Conservation (phyloP, 345 rosid genomes). For the Hibiscus trionum region DNA sequence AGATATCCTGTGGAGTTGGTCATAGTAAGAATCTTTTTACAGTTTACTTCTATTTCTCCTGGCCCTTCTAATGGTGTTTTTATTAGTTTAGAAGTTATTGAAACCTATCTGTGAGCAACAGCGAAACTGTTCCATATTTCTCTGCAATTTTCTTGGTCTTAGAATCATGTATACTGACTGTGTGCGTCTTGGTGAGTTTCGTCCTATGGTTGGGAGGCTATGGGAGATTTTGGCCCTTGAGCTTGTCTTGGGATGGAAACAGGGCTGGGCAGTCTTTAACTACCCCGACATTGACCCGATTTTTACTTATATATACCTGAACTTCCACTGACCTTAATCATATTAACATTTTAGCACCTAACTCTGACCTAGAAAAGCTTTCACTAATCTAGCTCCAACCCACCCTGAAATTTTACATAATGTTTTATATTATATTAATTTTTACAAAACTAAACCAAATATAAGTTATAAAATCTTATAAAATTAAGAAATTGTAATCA, state of each 20-base stretch:
- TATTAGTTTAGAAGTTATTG: not conserved
- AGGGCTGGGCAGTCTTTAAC: not conserved
- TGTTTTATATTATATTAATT: not conserved
- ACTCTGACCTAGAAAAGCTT: not conserved
- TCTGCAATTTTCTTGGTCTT: not conserved
- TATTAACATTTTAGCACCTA: not conserved
- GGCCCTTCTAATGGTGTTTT: not conserved
- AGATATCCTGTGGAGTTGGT: constrained; percentile 69
- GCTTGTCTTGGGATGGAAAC: not conserved
- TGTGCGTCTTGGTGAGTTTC: not conserved
- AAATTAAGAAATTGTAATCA: too few species aligned
- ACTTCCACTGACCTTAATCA: too few species aligned
- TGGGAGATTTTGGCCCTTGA: not conserved
- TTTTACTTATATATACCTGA: not conserved
- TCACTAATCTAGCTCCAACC: not conserved
- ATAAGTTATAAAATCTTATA: too few species aligned
- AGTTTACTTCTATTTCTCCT: not conserved
- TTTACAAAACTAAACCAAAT: too few species aligned
- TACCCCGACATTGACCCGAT: not conserved
- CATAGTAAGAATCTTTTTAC: constrained; percentile 35
- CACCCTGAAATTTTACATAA: not conserved
- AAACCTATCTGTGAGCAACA: not conserved
- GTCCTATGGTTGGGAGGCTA: not conserved
- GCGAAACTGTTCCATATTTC: not conserved
- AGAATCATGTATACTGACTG: not conserved